Conservation (phyloP, 495 filamentous ascomycete species). For the Neurospora sp. region DNA sequence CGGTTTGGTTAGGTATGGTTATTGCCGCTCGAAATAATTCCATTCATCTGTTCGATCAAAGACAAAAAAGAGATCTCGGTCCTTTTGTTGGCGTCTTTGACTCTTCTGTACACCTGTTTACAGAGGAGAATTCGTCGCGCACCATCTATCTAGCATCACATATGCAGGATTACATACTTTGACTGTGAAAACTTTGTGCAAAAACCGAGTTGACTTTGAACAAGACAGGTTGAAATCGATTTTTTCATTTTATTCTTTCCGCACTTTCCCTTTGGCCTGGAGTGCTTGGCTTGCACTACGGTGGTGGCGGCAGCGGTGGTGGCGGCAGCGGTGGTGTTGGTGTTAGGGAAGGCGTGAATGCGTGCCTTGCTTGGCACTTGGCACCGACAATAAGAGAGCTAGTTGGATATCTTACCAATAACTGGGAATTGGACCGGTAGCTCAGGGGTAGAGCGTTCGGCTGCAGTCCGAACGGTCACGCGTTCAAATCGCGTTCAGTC, state of each 20-base stretch:
- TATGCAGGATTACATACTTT: no score
- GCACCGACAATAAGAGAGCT: neutral
- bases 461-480: neutral
- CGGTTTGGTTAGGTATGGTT: neutral
- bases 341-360: neutral
- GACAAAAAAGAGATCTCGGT: no score
- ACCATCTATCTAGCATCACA: no score
- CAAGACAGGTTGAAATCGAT: no score
- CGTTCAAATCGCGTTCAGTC: neutral
- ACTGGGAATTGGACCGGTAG: neutral
- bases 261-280: neutral
- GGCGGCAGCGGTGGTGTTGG: neutral
- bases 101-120: neutral
- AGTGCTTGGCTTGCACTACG: neutral
- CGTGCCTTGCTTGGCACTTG: neutral
- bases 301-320: neutral
- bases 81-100: neutral
- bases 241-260: neutral
- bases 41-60: neutral
- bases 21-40: neutral
- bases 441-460: neutral
- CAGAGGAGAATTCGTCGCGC: no score
- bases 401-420: rapidly evolving
- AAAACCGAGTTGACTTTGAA: no score
- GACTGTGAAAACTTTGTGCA: no score